Conservation (phyloP, 257 asterid species). For the Jacaranda mimosifolia region DNA sequence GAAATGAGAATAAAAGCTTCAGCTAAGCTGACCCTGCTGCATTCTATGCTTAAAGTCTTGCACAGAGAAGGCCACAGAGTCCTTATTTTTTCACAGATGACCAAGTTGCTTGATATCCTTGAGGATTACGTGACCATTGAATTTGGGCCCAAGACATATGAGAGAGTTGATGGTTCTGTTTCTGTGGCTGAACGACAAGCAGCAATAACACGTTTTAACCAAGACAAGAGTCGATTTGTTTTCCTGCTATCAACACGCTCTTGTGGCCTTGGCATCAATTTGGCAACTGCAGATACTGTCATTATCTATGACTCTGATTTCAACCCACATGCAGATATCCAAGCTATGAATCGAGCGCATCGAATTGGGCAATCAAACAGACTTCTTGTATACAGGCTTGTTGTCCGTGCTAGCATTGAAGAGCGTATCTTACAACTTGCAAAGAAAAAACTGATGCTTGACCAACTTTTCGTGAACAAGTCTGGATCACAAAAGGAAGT, state of each 20-base stretch:
- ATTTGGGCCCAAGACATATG: conserved; percentile 89
- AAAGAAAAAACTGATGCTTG: conserved; percentile 96
- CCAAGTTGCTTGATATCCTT: conserved; percentile 92
- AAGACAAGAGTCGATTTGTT: conserved; percentile 91
- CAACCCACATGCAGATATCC: conserved; percentile 99
- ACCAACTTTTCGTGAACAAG: conserved; percentile 93
- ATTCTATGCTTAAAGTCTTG: conserved; percentile 89
- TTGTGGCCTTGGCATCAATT: conserved; percentile 99
- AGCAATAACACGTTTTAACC: conserved; percentile 94
- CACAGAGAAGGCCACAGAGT: conserved; percentile 92
- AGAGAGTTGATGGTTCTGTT: conserved; percentile 99
- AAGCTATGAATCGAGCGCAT: conserved; percentile 99
- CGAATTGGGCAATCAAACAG: conserved; percentile 95
- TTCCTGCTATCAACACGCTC: conserved; percentile 95
- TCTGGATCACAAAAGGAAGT: conserved; percentile 96
- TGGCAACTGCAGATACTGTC: conserved; percentile 99
- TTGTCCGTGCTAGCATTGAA: conserved; percentile 98
- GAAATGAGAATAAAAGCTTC: conserved; percentile 99
- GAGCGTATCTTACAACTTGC: conserved; percentile 99
- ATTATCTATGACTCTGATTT: conserved; percentile 96
- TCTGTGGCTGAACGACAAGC: conserved; percentile 88
- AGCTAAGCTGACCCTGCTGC: conserved; percentile 90
- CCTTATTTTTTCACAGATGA: conserved; percentile 97
- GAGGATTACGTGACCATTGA: conserved; percentile 92
- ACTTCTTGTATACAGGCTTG: conserved; percentile 95